Evolutionary conservation across 2,329 filamentous ascomycete species (phyloP).

Genomic region (Aspergillus hortae): DNA sequence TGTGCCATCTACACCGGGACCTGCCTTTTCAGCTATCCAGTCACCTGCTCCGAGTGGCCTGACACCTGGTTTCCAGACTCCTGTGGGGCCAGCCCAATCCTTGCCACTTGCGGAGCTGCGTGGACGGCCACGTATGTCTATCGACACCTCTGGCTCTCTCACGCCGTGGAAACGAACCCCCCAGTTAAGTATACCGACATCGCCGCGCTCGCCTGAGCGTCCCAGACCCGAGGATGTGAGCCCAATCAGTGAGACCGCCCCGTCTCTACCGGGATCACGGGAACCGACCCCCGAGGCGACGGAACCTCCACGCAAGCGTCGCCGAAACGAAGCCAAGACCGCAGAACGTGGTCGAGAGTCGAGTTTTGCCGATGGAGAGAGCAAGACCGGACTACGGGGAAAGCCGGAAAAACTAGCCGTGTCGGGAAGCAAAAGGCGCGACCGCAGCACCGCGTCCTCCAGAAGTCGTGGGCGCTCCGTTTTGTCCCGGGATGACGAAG

Average conservation of each 20-base stretch:
- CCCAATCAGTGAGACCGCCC: constrained; percentile 42
- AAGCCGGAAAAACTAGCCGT: constrained; percentile 26
- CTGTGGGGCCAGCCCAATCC: constrained; percentile 21
- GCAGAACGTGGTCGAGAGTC: constrained; percentile 18
- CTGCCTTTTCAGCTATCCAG: constrained; percentile 15
- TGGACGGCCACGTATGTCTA: constrained; percentile 31
- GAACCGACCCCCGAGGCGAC: constrained; percentile 24
- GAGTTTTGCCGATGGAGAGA: constrained; percentile 14
- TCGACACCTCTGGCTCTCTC: constrained; percentile 38
- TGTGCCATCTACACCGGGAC: constrained; percentile 27
- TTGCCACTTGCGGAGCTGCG: constrained; percentile 22
- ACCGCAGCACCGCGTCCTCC: constrained; percentile 33
- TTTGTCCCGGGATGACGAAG: constrained; percentile 32
- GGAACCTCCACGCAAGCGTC: constrained; percentile 17
- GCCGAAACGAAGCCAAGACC: constrained; percentile 20
- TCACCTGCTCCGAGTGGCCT: constrained; percentile 22
- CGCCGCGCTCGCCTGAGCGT: constrained; percentile 37
- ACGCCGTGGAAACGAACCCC: constrained; percentile 45
- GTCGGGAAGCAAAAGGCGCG: constrained; percentile 26
- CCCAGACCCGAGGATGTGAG: constrained; percentile 44
- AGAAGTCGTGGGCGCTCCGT: constrained; percentile 36
- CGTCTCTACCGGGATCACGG: constrained; percentile 32
- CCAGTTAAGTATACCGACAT: constrained; percentile 29
- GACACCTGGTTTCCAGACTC: constrained; percentile 25
- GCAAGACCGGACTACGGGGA: constrained; percentile 14